Evolutionary conservation across 2,329 filamentous ascomycete genomes (phyloP).

Genomic region (Stagonosporopsis vannaccii): DNA sequence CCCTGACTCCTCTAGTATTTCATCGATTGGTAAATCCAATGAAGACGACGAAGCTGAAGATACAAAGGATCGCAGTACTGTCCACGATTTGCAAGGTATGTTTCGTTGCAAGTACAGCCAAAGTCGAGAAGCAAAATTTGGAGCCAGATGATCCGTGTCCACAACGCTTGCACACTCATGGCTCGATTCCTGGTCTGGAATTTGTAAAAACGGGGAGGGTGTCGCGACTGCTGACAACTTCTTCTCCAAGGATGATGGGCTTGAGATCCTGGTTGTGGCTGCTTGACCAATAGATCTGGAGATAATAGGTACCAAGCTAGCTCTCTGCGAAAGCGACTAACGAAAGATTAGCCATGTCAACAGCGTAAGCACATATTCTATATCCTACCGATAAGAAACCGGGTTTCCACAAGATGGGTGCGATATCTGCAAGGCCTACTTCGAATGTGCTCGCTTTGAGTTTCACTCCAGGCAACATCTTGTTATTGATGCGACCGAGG

Average conservation of each 20-base stretch:
- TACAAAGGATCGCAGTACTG: slow-evolving; percentile 20
- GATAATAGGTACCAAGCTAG: slow-evolving; percentile 50
- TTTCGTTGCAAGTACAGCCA: slow-evolving; percentile 27
- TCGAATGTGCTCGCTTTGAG: slow-evolving; percentile 44
- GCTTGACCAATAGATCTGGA: slow-evolving; percentile 42
- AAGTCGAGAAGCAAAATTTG: slow-evolving; percentile 10
- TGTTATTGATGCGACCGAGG: slow-evolving; percentile 34
- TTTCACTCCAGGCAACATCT: slow-evolving; percentile 32
- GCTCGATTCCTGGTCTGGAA: neutral
- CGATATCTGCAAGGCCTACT: slow-evolving; percentile 47
- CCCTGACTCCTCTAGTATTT: neutral
- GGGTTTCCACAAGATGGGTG: slow-evolving; percentile 51
- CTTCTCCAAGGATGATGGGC: slow-evolving; percentile 24
- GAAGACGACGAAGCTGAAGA: neutral
- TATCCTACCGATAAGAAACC: slow-evolving; percentile 43
- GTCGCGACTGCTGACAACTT: slow-evolving; percentile 22
- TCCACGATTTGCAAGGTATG: slow-evolving; percentile 13
- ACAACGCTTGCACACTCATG: neutral
- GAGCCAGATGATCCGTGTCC: neutral
- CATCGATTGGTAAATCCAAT: neutral
- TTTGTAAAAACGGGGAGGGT: neutral
- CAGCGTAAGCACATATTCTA: neutral
- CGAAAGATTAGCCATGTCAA: neutral
- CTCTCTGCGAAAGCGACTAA: slow-evolving; percentile 44
- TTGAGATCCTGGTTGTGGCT: slow-evolving; percentile 3